Evolutionary conservation across 192 early-diverging fungal species (phyloP).

Genomic region (Coemansia sp.): DNA sequence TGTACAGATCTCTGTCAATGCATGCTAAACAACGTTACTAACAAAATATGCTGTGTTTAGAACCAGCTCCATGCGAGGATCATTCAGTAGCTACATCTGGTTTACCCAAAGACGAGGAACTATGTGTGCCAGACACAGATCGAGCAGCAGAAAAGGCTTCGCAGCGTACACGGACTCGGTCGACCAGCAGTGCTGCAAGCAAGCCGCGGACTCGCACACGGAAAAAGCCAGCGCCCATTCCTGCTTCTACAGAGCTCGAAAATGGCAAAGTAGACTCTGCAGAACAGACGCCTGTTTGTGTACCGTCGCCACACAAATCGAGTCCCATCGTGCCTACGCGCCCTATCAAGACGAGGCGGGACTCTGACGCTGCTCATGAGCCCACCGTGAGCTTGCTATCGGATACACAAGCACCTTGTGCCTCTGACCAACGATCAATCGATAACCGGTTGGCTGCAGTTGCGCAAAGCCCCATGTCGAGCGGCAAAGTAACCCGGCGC

Average conservation of each 20-base stretch:
- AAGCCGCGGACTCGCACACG: background rate
- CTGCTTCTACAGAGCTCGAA: background rate
- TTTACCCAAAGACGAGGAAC: background rate
- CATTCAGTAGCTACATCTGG: background rate
- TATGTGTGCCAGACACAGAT: background rate
- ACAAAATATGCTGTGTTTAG: background rate
- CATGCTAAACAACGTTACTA: background rate
- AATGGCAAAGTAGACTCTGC: background rate
- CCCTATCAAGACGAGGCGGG: no score
- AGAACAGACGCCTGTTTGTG: background rate
- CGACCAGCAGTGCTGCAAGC: background rate
- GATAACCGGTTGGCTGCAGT: conserved; percentile 1
- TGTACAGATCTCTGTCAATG: background rate
- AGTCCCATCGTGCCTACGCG: no score
- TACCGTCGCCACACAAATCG: no score
- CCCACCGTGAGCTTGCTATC: background rate
- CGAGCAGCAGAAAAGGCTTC: background rate
- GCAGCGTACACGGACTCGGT: background rate
- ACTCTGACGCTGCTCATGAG: background rate
- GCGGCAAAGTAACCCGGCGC: conserved; percentile 39
- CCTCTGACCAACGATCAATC: background rate
- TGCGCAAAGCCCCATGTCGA: conserved; percentile 25
- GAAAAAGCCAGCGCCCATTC: background rate
- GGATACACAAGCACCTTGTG: background rate
- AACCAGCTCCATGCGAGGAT: background rate